phyloP scores from a whole-genome alignment of 2,329 filamentous ascomycete species.

The Lizonia empirigonia region DNA sequence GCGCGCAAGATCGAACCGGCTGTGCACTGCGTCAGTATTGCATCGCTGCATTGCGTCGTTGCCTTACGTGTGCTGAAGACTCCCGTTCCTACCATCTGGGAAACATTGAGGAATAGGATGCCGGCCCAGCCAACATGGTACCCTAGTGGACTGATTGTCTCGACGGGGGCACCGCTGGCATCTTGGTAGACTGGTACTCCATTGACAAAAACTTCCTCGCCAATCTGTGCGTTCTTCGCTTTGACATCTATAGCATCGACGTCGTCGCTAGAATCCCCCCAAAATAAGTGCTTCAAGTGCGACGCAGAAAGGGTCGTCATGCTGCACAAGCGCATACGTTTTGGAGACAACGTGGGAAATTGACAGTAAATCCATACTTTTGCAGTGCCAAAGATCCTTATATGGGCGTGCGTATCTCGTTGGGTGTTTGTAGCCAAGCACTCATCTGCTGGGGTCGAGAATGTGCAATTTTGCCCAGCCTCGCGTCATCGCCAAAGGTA shows the following conservation, averaged over 20 bases:
- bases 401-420: neutral
- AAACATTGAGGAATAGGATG: slow-evolving; percentile 40
- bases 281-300: slow-evolving; percentile 26
- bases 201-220: slow-evolving; percentile 33
- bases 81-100: slow-evolving; percentile 42
- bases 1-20: slow-evolving; percentile 33
- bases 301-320: slow-evolving; percentile 18
- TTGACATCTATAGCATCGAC: slow-evolving; percentile 25
- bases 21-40: slow-evolving; percentile 13
- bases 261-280: slow-evolving; percentile 20
- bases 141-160: slow-evolving; percentile 37
- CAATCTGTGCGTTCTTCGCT: slow-evolving; percentile 36
- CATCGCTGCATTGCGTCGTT: neutral
- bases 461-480: slow-evolving; percentile 21
- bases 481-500: slow-evolving; percentile 23
- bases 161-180: slow-evolving; percentile 37
- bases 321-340: neutral
- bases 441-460: slow-evolving; percentile 2
- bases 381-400: neutral
- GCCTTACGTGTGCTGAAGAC: slow-evolving; percentile 39
- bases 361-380: neutral
- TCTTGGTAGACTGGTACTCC: slow-evolving; percentile 34
- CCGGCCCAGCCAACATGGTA: slow-evolving; percentile 40
- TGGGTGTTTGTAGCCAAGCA: neutral
- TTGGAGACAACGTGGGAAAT: neutral